phyloP scores from a whole-genome alignment of 2,329 filamentous ascomycete species.

The Aureobasidium sp. region DNA sequence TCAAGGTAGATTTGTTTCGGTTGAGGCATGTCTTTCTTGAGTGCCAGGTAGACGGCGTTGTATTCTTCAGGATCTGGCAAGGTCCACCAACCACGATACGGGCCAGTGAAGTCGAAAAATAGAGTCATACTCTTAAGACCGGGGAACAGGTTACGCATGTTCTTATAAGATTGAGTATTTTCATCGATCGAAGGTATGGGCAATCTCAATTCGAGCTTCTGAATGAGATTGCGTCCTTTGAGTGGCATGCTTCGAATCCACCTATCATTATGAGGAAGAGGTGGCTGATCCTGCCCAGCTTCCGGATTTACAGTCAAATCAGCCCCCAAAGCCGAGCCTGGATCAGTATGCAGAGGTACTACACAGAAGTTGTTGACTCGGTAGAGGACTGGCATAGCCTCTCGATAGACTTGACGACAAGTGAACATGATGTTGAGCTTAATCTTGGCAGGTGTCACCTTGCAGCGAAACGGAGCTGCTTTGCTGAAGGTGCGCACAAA shows the following conservation, averaged over 20 bases:
- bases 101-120: neutral
- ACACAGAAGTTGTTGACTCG: constrained; percentile 4
- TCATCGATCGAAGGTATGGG: neutral
- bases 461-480: neutral
- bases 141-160: neutral
- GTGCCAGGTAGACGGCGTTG: neutral
- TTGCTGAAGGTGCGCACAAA: constrained; percentile 1
- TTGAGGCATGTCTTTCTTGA: neutral
- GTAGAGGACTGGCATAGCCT: constrained; percentile 7
- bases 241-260: neutral
- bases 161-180: neutral
- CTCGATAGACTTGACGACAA: neutral
- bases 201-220: neutral
- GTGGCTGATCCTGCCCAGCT: neutral
- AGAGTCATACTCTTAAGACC: neutral
- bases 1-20: neutral
- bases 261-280: neutral
- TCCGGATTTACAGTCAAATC: too few relatives aligned
- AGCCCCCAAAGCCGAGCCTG: neutral
- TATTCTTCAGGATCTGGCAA: neutral
- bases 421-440: constrained; percentile 5
- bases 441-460: neutral
- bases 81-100: neutral
- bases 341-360: neutral
- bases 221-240: constrained; percentile 7